Conservation (phyloP, 1,284 basidiomycete species). For the Ceratobasidium sp. region DNA sequence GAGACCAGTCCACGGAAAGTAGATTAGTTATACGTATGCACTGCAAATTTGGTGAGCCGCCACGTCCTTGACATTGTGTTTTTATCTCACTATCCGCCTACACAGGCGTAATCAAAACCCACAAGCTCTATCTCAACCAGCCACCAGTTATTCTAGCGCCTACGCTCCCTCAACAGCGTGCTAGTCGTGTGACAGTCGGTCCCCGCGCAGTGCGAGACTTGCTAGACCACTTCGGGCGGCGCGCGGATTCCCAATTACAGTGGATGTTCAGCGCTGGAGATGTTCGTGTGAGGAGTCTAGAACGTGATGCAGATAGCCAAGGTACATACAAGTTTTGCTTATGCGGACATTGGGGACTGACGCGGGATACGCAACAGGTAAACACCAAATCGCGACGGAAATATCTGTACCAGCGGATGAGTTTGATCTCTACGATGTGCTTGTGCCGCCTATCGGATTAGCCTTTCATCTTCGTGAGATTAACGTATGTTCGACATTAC, state of each 20-base stretch:
- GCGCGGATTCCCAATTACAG: slow-evolving; percentile 73
- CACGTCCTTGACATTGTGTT: slow-evolving; percentile 16
- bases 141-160: slow-evolving; percentile 70
- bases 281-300: slow-evolving; percentile 72
- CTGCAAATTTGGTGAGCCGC: slow-evolving; percentile 76
- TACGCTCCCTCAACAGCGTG: slow-evolving; percentile 60
- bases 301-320: slow-evolving; percentile 70
- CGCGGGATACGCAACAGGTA: not conserved
- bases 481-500: slow-evolving; percentile 62
- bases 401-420: slow-evolving; percentile 76
- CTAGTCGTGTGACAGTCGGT: slow-evolving; percentile 74
- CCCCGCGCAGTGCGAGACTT: slow-evolving; percentile 75
- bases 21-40: slow-evolving; percentile 68
- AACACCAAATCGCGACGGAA: slow-evolving; percentile 66
- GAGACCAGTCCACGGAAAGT: slow-evolving; percentile 66
- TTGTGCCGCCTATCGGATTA: slow-evolving; percentile 67
- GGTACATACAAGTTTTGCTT: slow-evolving; percentile 56
- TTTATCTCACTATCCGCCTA: not conserved
- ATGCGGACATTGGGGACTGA: not conserved
- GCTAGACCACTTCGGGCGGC: slow-evolving; percentile 76
- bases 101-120: slow-evolving; percentile 80
- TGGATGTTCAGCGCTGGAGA: slow-evolving; percentile 76
- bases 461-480: slow-evolving; percentile 84
- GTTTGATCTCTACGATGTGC: slow-evolving; percentile 77
- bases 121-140: slow-evolving; percentile 69